Evolutionary conservation across 768 basidiomycete species (phyloP).

Genomic region (Lactarius indigo): DNA sequence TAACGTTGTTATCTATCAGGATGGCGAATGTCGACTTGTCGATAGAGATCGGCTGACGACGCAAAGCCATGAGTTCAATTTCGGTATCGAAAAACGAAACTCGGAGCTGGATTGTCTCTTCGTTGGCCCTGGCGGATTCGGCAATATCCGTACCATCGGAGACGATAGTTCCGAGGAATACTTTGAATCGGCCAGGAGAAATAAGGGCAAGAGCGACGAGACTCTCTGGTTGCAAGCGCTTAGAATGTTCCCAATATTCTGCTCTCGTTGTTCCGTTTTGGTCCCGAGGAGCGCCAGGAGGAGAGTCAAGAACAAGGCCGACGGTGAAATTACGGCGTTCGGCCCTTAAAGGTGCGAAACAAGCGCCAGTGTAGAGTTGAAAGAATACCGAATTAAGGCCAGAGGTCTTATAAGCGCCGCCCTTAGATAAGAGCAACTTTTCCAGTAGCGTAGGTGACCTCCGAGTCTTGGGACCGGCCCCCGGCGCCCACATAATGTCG

Average conservation of each 20-base stretch:
- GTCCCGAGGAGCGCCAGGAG: conserved; percentile 53
- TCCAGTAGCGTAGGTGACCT: conserved; percentile 38
- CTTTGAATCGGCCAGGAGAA: conserved; percentile 27
- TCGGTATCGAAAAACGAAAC: conserved; percentile 62
- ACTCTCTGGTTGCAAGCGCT: conserved; percentile 58
- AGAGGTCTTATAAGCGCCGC: conserved; percentile 53
- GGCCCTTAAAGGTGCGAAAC: conserved; percentile 45
- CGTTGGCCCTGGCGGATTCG: conserved; percentile 36
- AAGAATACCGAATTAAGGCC: conserved; percentile 52
- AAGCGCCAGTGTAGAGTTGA: conserved; percentile 56
- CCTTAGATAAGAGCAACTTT: conserved; percentile 45
- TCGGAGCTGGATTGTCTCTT: conserved; percentile 41
- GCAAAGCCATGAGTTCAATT: conserved; percentile 46
- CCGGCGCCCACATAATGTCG: conserved; percentile 17
- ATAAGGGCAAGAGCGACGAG: conserved; percentile 55
- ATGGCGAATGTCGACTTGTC: conserved; percentile 19
- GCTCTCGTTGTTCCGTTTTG: conserved; percentile 37
- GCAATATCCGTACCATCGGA: conserved; percentile 44
- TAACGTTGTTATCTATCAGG: conserved; percentile 24
- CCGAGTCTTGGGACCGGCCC: neutral
- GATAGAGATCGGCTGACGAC: conserved; percentile 33
- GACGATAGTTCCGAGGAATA: conserved; percentile 54
- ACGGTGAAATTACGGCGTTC: conserved; percentile 52
- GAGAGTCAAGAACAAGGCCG: conserved; percentile 46
- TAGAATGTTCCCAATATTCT: conserved; percentile 61